Evolutionary conservation across 1,139 yeast genomes (phyloP).

Genomic region (Meyerozyma sp.): DNA sequence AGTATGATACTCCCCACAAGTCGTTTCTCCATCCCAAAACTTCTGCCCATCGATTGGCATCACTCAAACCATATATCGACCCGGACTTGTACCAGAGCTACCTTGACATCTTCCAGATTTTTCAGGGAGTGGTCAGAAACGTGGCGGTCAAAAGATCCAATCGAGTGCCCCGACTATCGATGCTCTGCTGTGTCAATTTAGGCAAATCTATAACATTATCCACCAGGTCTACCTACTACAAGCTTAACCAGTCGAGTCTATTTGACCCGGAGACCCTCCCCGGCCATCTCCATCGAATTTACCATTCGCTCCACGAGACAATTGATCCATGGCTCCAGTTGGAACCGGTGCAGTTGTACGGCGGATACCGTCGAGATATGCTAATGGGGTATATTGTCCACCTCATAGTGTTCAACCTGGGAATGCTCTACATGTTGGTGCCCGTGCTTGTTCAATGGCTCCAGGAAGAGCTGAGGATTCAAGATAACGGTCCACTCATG

Average conservation of each 20-base stretch:
- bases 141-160: slow-evolving; percentile 5
- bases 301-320: slow-evolving; percentile 23
- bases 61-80: slow-evolving; percentile 21
- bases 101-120: slow-evolving; percentile 26
- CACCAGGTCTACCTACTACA: slow-evolving; percentile 30
- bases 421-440: slow-evolving; percentile 23
- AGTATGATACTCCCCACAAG: slow-evolving; percentile 1
- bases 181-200: slow-evolving; percentile 23
- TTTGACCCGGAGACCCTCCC: slow-evolving; percentile 30
- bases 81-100: slow-evolving; percentile 23
- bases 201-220: slow-evolving; percentile 32
- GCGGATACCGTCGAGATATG: slow-evolving; percentile 17
- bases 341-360: slow-evolving; percentile 22
- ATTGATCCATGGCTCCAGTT: slow-evolving; percentile 35
- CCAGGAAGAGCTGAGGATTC: slow-evolving; percentile 16
- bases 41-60: slow-evolving; percentile 21
- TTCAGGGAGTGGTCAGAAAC: slow-evolving; percentile 19
- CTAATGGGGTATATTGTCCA: slow-evolving; percentile 33
- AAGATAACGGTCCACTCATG: slow-evolving; percentile 4
- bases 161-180: slow-evolving; percentile 15
- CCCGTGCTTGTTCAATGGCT: slow-evolving; percentile 38
- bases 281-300: slow-evolving; percentile 13
- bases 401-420: slow-evolving; percentile 30
- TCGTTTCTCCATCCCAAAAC: slow-evolving; percentile 14
- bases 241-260: slow-evolving; percentile 25